Base-by-base conservation (phyloP, 768 basidiomycete genomes). In the Rhodosporidiobolus sp. region DNA sequence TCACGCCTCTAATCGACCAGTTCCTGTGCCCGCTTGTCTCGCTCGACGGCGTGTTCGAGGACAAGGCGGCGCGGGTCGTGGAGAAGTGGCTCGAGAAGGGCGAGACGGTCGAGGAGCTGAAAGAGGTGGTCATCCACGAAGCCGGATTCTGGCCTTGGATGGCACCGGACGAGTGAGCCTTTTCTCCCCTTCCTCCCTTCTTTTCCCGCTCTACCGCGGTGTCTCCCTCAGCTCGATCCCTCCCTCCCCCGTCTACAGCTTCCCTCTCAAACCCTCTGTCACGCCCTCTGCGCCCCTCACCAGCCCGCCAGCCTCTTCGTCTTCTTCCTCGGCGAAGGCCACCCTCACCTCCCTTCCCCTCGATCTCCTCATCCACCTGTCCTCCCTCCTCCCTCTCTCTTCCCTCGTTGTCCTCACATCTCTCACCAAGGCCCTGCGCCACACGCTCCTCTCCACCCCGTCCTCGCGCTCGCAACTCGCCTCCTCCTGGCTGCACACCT, bases 71-170 rank as follows among this genome's bases (percentile, higher is more conserved):
- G 24, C n/a, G 52, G 28, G 14, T 3, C 1, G n/a, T 67, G 2
- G 2, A n/a, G 48, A 16, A 2, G 24, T 59, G 35, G 49, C 10
- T 67, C 24, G 49, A 58, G n/a, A n/a, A 60, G 26, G 22, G 22
- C 14, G 14, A 16, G 24, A 59, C 56, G 22, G 48, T 30, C 3
- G 48, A 67, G n/a, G 65, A 59, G n/a, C 9, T 52, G 11, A 60
- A 59, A 57, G 20, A 67, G 12, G 8, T 26, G 10, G 8, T 67
- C 4, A n/a, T 53, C 17, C 49, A 50, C 57, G 57, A 59, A 20
- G 65, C 48, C 4, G 65, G 65, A 1, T 67, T 4, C 34, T 67
- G 65, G 65, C 24, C 30, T 8, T 67, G 65, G 65, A 59, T 67
- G 58, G 7, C 57, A 3, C 46, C 48, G 16, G 57, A 67, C 38